Conservation (phyloP, 805 yeast species). For the Candida ipomoeae region DNA sequence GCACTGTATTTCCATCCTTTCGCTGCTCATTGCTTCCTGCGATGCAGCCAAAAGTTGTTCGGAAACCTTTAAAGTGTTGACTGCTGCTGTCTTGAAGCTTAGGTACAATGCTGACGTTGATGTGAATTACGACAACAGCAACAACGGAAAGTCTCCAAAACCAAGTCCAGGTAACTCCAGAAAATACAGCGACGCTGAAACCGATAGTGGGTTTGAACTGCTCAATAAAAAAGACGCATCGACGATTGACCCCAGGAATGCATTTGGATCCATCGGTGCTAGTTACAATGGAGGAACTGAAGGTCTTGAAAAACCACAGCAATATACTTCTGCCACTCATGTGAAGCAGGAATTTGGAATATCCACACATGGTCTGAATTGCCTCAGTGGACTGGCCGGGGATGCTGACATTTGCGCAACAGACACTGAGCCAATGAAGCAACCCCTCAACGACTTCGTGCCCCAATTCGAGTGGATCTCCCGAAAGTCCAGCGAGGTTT, state of each 20-base stretch:
- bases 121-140: not conserved
- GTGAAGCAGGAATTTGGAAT: not conserved
- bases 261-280: not conserved
- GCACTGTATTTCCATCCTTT: conserved; percentile 54
- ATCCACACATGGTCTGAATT: not conserved
- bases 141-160: not conserved
- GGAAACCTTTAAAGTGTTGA: conserved; percentile 65
- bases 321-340: not conserved
- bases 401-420: not conserved
- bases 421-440: not conserved
- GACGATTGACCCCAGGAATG: conserved; percentile 3
- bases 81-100: conserved; percentile 66
- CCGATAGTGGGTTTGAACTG: not conserved
- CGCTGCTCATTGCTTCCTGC: conserved; percentile 62
- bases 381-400: not conserved
- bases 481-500: conserved; percentile 3
- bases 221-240: not conserved
- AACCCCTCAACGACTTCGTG: not conserved
- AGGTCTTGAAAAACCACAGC: not conserved
- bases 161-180: not conserved
- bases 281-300: not conserved
- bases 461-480: conserved; percentile 8
- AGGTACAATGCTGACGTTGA: conserved; percentile 39
- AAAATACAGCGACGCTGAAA: not conserved
- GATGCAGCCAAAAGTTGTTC: conserved; percentile 74